Base-by-base conservation (phyloP, 2,329 filamentous ascomycete genomes). In the Fusarium kyushuense region DNA sequence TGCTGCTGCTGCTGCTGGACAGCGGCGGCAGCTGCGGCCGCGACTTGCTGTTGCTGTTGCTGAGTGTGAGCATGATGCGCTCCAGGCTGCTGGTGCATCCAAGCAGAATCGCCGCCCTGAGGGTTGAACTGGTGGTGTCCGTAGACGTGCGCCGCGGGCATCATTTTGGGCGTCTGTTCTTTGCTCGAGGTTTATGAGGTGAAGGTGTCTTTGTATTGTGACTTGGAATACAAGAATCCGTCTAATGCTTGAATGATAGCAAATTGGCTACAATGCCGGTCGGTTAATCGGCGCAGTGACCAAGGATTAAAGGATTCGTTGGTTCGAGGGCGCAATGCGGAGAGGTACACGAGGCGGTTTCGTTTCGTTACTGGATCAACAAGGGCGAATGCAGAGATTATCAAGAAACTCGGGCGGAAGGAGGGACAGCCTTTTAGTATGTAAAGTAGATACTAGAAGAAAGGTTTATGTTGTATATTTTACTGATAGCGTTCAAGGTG, bases 111-210 rank as follows among this genome's bases (percentile, higher is more conserved):
- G 46, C 82, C 72, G 52, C 72, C 81, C 76, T 90, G 88, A 51
- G 84, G 85, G 70, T 86, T 86, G 75, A 89, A 89, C 73, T 90
- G 88, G 74, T 89, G 89, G 75, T 91, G 89, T 67, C 86, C 88
- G 79, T 90, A 91, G 75, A 90, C 84, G 79, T 89, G 88, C 73
- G 86, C 82, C 75, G 86, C 84, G 63, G 85, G 85, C 82, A 90
- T 87, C 88, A 90, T 90, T 72, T 79, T 83, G 74, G 73, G 73
- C 67, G 59, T 48, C 60, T 67, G 61, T 63, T 70, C 58, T 33
- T 65, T 49, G 40, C 40, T 61, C 45, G 23, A 53, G 51, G 36
- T 25, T 33, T 54, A 49, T 33, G 45, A 30, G 35, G 38, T 49
- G 54, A 33, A 35, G 23, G 32, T 40, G 41, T 29, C 40, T 36